These are phyloP conservation scores for Agapanthus africanus DNA, from an alignment of 106 monocot species.

Conservation along the genomic window DNA sequence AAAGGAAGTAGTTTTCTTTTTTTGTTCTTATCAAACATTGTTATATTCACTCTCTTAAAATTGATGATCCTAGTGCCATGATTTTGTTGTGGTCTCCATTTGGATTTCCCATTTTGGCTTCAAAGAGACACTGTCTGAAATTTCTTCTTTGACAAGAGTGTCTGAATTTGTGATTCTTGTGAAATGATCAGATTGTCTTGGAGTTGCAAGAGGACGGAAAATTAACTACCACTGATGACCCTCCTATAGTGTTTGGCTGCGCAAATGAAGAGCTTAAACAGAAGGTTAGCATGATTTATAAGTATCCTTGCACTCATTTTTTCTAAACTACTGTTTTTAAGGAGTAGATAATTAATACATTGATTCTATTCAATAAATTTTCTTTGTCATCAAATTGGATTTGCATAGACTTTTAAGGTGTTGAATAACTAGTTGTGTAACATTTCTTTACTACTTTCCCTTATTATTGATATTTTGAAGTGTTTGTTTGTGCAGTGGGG, in stretches of 20 bases:
- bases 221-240: constrained; percentile 81
- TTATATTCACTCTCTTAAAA: background rate
- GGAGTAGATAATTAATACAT: background rate
- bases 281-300: constrained; percentile 29
- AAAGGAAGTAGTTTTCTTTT: background rate
- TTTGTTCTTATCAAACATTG: too few relatives aligned
- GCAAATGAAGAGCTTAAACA: constrained; percentile 43
- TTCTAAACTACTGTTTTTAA: constrained; percentile 1
- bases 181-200: constrained; percentile 61
- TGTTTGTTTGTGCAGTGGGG: constrained; percentile 45
- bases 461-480: background rate
- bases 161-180: background rate
- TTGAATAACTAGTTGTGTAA: background rate
- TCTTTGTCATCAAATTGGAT: background rate
- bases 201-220: constrained; percentile 91
- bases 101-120: background rate
- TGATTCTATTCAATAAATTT: background rate
- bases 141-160: background rate
- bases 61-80: background rate
- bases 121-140: background rate
- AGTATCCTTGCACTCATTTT: background rate
- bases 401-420: background rate
- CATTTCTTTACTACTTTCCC: background rate
- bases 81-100: background rate
- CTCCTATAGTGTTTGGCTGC: constrained; percentile 65